These are phyloP conservation scores for Leishmania braziliensis DNA, from an alignment of 208 protist species.

Conservation along the genomic window DNA sequence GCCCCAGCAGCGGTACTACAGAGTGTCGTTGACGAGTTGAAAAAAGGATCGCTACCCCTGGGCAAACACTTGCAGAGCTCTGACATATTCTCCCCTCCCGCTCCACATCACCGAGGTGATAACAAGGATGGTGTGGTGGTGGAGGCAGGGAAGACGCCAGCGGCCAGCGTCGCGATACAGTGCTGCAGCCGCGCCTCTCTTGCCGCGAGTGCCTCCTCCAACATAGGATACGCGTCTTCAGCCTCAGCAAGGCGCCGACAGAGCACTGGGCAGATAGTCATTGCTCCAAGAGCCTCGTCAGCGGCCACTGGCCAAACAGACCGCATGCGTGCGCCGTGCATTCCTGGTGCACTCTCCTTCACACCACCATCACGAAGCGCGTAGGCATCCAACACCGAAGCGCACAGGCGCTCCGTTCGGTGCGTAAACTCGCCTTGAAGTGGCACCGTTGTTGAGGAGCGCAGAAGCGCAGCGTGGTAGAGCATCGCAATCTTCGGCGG, in stretches of 20 bases:
- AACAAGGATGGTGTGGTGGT: too few relatives aligned
- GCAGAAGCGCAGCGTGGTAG: constrained; percentile 35
- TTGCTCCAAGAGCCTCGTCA: not conserved
- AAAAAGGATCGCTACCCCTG: not conserved
- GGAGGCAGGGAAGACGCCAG: not conserved
- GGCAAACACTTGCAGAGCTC: not conserved
- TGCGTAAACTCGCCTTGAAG: not conserved
- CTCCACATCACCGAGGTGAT: not conserved
- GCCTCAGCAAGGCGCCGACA: not conserved
- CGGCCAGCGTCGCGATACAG: constrained; percentile 1
- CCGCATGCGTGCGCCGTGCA: not conserved
- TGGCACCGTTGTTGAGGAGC: not conserved
- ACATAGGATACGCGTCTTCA: not conserved
- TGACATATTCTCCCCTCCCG: not conserved
- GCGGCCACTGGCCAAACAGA: not conserved
- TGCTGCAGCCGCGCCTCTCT: constrained; percentile 10
- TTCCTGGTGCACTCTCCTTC: not conserved
- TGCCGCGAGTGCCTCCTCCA: constrained; percentile 17
- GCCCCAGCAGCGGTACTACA: not conserved
- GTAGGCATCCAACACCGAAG: constrained; percentile 17
- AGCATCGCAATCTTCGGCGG: constrained; percentile 28
- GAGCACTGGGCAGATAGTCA: not conserved
- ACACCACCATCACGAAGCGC: not conserved
- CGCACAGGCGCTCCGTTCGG: constrained; percentile 22
- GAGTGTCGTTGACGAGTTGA: not conserved